These are phyloP conservation scores for Lactarius psammicola DNA, from an alignment of 768 basidiomycete genomes.

Conservation along the genomic window DNA sequence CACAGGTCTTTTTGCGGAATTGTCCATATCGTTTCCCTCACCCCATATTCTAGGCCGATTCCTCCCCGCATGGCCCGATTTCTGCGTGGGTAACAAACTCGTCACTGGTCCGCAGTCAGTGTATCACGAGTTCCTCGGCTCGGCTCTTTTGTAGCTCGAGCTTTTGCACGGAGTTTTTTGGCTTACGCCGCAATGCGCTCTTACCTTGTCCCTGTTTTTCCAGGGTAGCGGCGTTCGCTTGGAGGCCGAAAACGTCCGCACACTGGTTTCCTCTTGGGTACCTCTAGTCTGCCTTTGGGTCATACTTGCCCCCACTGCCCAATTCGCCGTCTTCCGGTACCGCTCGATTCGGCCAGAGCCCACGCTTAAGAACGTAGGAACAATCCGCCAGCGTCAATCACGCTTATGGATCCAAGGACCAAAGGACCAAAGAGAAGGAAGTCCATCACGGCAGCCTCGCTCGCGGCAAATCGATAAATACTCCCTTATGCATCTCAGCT, in stretches of 20 bases:
- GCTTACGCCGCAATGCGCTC: not conserved
- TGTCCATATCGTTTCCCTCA: not conserved
- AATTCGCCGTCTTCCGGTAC: constrained; percentile 19
- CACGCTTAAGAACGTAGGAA: constrained; percentile 9
- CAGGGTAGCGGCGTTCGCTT: constrained; percentile 24
- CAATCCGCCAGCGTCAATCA: constrained; percentile 23
- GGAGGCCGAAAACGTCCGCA: constrained; percentile 7
- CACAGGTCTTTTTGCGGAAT: constrained; percentile 4
- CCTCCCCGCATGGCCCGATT: constrained; percentile 5
- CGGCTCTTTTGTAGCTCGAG: not conserved
- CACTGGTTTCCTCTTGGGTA: not conserved
- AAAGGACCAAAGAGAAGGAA: constrained; percentile 1
- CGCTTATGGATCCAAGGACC: not conserved
- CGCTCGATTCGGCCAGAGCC: not conserved
- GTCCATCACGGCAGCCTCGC: constrained; percentile 19
- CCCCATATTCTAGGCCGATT: not conserved
- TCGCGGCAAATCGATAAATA: constrained; percentile 22
- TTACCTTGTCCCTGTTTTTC: constrained; percentile 13
- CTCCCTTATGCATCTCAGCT: constrained; percentile 1
- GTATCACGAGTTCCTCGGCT: not conserved
- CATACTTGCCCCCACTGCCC: constrained; percentile 2
- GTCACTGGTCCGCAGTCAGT: constrained; percentile 2
- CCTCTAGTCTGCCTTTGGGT: not conserved
- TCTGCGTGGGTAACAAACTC: constrained; percentile 7
- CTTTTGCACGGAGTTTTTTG: not conserved